Conservation (phyloP, 805 yeast genomes). For the Yamadazyma endophytica region DNA sequence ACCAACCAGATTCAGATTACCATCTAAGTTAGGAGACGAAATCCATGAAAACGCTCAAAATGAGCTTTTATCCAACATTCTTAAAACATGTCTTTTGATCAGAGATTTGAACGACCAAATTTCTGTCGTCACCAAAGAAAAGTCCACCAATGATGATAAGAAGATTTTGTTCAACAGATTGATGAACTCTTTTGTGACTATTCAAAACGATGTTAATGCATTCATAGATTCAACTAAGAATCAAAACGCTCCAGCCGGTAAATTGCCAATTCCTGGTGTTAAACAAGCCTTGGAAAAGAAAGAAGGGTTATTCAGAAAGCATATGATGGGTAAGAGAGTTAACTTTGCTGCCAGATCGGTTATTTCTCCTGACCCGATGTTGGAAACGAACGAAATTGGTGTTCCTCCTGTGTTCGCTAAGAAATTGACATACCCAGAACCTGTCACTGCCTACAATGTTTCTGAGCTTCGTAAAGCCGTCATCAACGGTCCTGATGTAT, state of each 20-base stretch:
- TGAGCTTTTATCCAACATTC: constrained; percentile 74
- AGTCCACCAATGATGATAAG: constrained; percentile 57
- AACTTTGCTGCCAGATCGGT: constrained; percentile 99
- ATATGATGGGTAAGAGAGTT: constrained; percentile 99
- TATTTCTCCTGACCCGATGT: constrained; percentile 96
- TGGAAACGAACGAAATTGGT: constrained; percentile 97
- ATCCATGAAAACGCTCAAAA: constrained; percentile 93
- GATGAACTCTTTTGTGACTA: constrained; percentile 92
- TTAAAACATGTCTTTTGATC: constrained; percentile 75
- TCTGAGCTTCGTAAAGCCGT: constrained; percentile 91
- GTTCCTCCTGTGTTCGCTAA: constrained; percentile 98
- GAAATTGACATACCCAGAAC: constrained; percentile 95
- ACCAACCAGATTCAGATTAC: constrained; percentile 93
- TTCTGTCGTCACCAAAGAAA: constrained; percentile 37
- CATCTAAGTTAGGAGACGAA: constrained; percentile 96
- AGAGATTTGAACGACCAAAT: constrained; percentile 88
- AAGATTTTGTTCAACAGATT: constrained; percentile 78
- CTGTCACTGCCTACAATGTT: constrained; percentile 89
- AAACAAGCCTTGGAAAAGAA: constrained; percentile 97
- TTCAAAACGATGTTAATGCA: constrained; percentile 93
- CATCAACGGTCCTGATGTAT: constrained; percentile 92
- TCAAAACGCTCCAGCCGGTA: constrained; percentile 64
- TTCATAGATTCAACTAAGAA: constrained; percentile 90
- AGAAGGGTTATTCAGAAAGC: constrained; percentile 96
- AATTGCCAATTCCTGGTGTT: constrained; percentile 86